These are phyloP conservation scores for Alternaria metachromatica DNA, from an alignment of 2,329 filamentous ascomycete genomes.

Conservation along the genomic window DNA sequence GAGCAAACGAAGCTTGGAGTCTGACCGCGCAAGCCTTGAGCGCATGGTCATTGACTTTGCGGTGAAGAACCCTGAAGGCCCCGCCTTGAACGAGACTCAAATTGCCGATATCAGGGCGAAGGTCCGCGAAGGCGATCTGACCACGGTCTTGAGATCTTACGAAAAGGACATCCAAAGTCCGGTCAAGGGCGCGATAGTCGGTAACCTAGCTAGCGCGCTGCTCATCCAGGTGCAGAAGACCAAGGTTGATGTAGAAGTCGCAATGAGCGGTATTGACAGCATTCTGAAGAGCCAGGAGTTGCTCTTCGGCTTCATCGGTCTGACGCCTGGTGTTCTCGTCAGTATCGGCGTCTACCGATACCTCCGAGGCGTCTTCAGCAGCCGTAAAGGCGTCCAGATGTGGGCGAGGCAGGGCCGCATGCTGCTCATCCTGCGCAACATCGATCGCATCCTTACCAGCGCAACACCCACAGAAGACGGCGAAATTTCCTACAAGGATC, in stretches of 20 bases:
- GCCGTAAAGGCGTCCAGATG: constrained; percentile 70
- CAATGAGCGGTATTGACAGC: constrained; percentile 93
- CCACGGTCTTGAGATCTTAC: constrained; percentile 87
- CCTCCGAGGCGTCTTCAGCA: constrained; percentile 72
- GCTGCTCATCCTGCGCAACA: constrained; percentile 82
- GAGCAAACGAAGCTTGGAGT: constrained; percentile 89
- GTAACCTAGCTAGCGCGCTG: constrained; percentile 86
- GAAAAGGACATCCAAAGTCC: constrained; percentile 86
- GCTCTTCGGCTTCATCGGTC: constrained; percentile 92
- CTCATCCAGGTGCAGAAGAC: constrained; percentile 98
- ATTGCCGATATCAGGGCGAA: constrained; percentile 77
- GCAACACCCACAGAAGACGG: constrained; percentile 70
- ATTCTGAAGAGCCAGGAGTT: constrained; percentile 95
- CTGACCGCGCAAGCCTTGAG: constrained; percentile 89
- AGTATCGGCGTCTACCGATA: constrained; percentile 77
- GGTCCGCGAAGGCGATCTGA: constrained; percentile 90
- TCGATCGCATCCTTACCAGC: constrained; percentile 70
- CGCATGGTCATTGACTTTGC: constrained; percentile 99
- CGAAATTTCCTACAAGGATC: constrained; percentile 87
- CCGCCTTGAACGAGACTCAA: constrained; percentile 69
- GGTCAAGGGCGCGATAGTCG: constrained; percentile 80
- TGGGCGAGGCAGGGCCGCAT: constrained; percentile 72
- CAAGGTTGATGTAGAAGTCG: constrained; percentile 96
- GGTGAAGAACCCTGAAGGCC: constrained; percentile 74
- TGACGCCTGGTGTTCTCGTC: constrained; percentile 92